Percentiles rank a stretch among this genome's conserved stretches.
phyloP scores from a whole-genome alignment of 2,329 filamentous ascomycete genomes.

The Colletotrichum eremochloae region DNA sequence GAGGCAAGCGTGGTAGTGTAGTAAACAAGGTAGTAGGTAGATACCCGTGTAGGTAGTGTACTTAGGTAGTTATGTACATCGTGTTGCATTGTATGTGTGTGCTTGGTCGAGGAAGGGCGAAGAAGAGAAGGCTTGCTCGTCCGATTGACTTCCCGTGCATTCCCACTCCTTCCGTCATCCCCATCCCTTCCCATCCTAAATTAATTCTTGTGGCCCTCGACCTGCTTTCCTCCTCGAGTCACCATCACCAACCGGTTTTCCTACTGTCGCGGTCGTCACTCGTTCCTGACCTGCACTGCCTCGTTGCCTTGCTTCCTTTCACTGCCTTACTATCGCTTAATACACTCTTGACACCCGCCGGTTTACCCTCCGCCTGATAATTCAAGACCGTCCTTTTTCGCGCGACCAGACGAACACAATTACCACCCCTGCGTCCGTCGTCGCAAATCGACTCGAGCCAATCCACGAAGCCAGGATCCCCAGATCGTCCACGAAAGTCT shows the following conservation, averaged over 20 bases:
- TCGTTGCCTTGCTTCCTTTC: neutral
- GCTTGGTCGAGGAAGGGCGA: neutral
- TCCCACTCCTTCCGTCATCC: slow-evolving; percentile 34
- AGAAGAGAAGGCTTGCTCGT: slow-evolving; percentile 1
- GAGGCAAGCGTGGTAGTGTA: neutral
- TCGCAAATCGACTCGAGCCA: slow-evolving; percentile 27
- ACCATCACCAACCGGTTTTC: neutral
- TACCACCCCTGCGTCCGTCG: slow-evolving; percentile 17
- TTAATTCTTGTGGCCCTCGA: slow-evolving; percentile 29
- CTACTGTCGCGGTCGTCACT: slow-evolving; percentile 22
- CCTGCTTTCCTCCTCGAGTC: slow-evolving; percentile 14
- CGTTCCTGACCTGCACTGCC: slow-evolving; percentile 25
- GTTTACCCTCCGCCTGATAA: neutral
- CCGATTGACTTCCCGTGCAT: slow-evolving; percentile 39
- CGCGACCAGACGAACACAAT: slow-evolving; percentile 19
- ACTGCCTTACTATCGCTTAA: slow-evolving; percentile 32
- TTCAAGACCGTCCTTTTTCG: neutral
- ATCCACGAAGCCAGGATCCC: slow-evolving; percentile 8
- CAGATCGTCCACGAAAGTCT: slow-evolving; percentile 13
- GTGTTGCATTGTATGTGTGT: neutral
- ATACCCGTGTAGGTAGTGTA: too few species aligned
- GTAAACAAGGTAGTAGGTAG: too few species aligned
- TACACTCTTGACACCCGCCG: slow-evolving; percentile 18
- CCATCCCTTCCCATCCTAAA: slow-evolving; percentile 31
- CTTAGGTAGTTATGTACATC: too few species aligned